Evolutionary conservation across 257 asterid genomes (phyloP).

Genomic region (Solanum bukasovii): DNA sequence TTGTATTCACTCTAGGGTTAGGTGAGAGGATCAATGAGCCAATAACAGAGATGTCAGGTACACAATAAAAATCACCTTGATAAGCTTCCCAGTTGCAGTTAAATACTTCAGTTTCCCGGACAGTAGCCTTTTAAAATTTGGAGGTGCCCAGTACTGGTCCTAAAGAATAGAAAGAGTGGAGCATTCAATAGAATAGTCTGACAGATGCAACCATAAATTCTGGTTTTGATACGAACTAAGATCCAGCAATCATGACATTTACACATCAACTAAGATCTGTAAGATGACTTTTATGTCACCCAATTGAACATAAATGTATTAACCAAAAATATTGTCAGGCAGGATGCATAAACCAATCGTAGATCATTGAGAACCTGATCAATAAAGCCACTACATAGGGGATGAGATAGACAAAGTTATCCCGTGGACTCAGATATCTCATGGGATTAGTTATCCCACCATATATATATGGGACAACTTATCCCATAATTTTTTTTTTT

Average conservation of each 20-base stretch:
- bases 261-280: neutral
- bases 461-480: neutral
- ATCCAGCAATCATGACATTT: neutral
- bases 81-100: constrained; percentile 33
- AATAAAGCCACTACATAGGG: neutral
- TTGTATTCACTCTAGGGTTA: neutral
- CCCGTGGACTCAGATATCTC: neutral
- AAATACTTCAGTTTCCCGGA: constrained; percentile 37
- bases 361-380: neutral
- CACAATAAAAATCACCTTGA: constrained; percentile 20
- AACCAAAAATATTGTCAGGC: neutral
- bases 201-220: neutral
- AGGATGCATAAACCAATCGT: neutral
- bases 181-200: neutral
- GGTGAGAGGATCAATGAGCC: neutral
- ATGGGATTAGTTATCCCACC: neutral
- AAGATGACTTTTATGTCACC: neutral
- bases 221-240: neutral
- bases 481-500: neutral
- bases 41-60: neutral
- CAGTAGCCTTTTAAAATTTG: constrained; percentile 39
- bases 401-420: neutral
- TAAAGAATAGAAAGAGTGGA: neutral
- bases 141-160: constrained; percentile 52
- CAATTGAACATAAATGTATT: neutral